Evolutionary conservation across 108 stramenopile genomes (phyloP), one percentile per base, ranked within the genome.

Genomic region (Skeletonema menzelii): DNA sequence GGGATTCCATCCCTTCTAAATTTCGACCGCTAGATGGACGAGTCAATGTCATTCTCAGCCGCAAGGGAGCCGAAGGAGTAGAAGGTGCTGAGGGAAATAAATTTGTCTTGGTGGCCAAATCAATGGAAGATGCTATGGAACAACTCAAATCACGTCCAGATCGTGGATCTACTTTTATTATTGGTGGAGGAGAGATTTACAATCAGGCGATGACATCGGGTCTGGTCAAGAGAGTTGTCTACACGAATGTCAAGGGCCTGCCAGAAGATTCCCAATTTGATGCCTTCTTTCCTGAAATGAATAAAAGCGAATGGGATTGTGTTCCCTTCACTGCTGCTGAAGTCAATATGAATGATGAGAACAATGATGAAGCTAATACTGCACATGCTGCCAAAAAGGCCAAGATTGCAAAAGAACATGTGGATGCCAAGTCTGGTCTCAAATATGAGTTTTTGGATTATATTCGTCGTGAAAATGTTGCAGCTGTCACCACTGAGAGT

Each of bases 111-210:
- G 63, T 89, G 10, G 95, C 92, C 32, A 62, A 68, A 6, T 89
- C 91, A 20, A 65, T 97, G 19, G 72, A 84, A 4, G 98, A 97
- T 24, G 98, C 97, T 0, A 80, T 93, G 66, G 64, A 67, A 12
- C 75, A 84, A 59, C 80, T 98, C 55, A 65, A 68, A 31, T 12
- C 44, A n/a, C 63, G 59, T 32, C 57, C 84, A 1, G 77, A 88
- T 59, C 64, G 87, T 8, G 97, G 91, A n/a, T 63, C 85, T 35
- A 85, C 96, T 5, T 98, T 96, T 70, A 81, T 98, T 72, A 98
- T 98, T 76, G 99, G 99, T 34, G 99, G 99, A 28, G 96, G 84
- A 20, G 77, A 87, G 59, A 76, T 98, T 31, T 99, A 98, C 76
- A 59, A 79, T 22, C 81, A 95, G 72, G 96, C 97, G 31, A 69